Evolutionary conservation across 1,284 basidiomycete genomes (phyloP).

Genomic region (Malassezia dermatis): DNA sequence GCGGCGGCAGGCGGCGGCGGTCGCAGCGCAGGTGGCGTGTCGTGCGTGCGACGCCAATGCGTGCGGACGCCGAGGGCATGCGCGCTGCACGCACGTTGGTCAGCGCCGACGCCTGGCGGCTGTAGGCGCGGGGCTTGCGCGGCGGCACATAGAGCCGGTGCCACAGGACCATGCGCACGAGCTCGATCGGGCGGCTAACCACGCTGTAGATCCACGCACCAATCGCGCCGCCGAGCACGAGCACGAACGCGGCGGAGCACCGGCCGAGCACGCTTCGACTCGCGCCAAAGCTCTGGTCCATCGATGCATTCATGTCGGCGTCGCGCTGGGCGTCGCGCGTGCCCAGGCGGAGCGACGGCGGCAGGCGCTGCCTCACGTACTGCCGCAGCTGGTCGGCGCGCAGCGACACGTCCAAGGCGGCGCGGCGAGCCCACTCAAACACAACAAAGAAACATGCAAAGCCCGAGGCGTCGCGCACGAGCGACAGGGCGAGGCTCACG

Average conservation of each 20-base stretch:
- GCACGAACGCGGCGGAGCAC: slow-evolving; percentile 32
- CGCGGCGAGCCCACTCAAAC: slow-evolving; percentile 47
- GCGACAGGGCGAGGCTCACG: slow-evolving; percentile 39
- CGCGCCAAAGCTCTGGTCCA: slow-evolving; percentile 35
- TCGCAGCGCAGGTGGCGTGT: slow-evolving; percentile 6
- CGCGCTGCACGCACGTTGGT: slow-evolving; percentile 6
- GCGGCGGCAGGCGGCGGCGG: slow-evolving; percentile 1
- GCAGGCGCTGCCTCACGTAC: background rate
- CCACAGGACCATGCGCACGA: slow-evolving; percentile 46
- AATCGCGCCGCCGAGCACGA: slow-evolving; percentile 36
- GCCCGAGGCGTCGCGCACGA: slow-evolving; percentile 47
- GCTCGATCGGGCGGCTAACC: slow-evolving; percentile 47
- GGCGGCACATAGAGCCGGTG: slow-evolving; percentile 21
- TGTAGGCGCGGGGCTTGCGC: background rate
- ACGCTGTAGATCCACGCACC: slow-evolving; percentile 41
- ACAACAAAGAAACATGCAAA: slow-evolving; percentile 48
- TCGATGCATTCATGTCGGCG: slow-evolving; percentile 2
- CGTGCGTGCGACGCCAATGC: slow-evolving; percentile 4
- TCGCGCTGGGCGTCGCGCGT: background rate
- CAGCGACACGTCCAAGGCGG: slow-evolving; percentile 37
- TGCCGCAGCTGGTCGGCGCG: slow-evolving; percentile 4
- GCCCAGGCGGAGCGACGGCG: background rate
- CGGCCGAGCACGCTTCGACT: slow-evolving; percentile 34
- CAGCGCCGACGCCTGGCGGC: background rate
- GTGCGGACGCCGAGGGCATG: background rate